Evolutionary conservation across 1,284 basidiomycete genomes (phyloP).

Genomic region (Pseudozyma tsukubaensis): DNA sequence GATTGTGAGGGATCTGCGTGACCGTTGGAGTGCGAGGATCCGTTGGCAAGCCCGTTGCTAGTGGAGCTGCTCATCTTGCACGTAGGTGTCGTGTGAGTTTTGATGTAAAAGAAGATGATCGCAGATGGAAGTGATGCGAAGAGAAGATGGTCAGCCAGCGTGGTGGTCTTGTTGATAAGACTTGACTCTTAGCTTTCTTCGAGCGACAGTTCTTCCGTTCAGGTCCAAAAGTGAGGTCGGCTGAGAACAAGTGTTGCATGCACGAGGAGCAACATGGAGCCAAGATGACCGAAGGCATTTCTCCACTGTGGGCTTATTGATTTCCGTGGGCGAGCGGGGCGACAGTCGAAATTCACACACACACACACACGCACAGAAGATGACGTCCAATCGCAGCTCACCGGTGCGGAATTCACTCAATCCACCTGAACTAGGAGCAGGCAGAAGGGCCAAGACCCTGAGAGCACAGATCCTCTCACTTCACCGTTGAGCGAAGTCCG

Average conservation of each 20-base stretch:
- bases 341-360: not conserved
- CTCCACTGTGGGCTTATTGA: not conserved
- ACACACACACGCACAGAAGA: too few species aligned
- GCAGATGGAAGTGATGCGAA: too few species aligned
- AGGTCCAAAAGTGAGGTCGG: conserved; percentile 5
- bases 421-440: not conserved
- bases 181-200: too few species aligned
- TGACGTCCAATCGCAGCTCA: conserved; percentile 3
- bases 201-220: too few species aligned
- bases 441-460: conserved; percentile 15
- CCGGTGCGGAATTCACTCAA: conserved; percentile 6
- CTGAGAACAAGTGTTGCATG: conserved; percentile 13
- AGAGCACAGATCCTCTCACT: not conserved
- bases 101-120: too few species aligned
- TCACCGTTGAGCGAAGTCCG: conserved; percentile 14
- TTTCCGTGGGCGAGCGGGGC: conserved; percentile 4
- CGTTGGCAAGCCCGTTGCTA: conserved; percentile 12
- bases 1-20: conserved; percentile 3
- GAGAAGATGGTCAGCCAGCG: too few species aligned
- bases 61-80: conserved; percentile 2
- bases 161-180: too few species aligned
- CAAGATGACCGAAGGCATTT: conserved; percentile 8
- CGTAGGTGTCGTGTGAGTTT: conserved; percentile 4
- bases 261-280: not conserved
- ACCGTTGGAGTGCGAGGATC: conserved; percentile 7